Evolutionary conservation across 2,329 filamentous ascomycete species (phyloP), one percentile per base, ranked within the genome.

Genomic region (Aspergillus sergii): DNA sequence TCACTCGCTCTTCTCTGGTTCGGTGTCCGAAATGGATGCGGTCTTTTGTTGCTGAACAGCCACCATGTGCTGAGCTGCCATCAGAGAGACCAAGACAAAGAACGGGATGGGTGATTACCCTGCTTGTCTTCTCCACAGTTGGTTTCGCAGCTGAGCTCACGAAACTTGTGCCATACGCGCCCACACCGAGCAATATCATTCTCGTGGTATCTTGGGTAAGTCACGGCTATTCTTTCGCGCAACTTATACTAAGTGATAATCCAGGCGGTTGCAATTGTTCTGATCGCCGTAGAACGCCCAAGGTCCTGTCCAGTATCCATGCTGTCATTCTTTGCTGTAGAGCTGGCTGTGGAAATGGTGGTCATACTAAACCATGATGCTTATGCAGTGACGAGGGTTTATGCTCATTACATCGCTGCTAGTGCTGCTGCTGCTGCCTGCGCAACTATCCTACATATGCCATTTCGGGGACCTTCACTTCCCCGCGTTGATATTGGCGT

Each of bases 391-490:
- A 67, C 50, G 64, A 69, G 63, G 19, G 43, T 58, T 39, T 59
- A 69, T 60, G 66, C 72, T 46, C 71, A 71, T 57, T 69, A 71
- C 43, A 57, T 75, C 55, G 69, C 71, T 60, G 67, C 84, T 5
- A 66, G 76, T 11, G 70, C 83, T 19, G 80, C 85, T 0, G 66
- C 85, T 7, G 65, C 77, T 6, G 83, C 83, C 1, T 78, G 89
- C 8, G 46, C 82, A 2, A 68, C 86, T 16, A 85, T 92, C 56
- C 72, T 92, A 14, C 78, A 83, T 28, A 93, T 93, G 89, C 91
- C 91, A 8, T 78, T 93, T 68, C 84, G 91, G 26, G 84, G 91
- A 62, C 86, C 88, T 0, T 72, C 73, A 0, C 72, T 89, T 4
- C 79, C 84, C 23, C 79, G 74, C 4, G 75, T 83, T 10, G 85